Percentiles rank a stretch among this genome's conserved stretches.
Evolutionary conservation across 805 yeast species (phyloP).

Genomic region (Nakazawaea ishiwadae): DNA sequence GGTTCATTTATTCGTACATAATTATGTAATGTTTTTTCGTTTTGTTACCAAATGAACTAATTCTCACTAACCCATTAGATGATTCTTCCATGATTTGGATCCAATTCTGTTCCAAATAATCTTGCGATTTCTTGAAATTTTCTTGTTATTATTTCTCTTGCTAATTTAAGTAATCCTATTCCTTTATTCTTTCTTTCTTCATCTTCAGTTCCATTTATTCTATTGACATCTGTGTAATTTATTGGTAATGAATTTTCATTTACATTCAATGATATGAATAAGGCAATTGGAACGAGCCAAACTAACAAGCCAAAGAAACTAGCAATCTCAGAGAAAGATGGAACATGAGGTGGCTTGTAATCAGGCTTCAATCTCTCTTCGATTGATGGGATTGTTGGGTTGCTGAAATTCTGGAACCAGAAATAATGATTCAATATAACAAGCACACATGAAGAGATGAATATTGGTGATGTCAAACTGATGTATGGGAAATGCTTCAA

Average conservation of each 20-base stretch:
- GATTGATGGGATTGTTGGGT: conserved; percentile 68
- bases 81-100: conserved; percentile 48
- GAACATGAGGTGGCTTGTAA: conserved; percentile 62
- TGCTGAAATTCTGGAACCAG: conserved; percentile 85
- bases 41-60: too few relatives aligned
- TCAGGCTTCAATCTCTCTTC: conserved; percentile 52
- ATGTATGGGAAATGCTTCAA: conserved; percentile 81
- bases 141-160: conserved; percentile 49
- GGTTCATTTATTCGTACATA: conserved; percentile 3
- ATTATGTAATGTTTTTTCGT: not conserved
- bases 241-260: conserved; percentile 83
- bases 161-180: conserved; percentile 67
- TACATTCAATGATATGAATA: conserved; percentile 88
- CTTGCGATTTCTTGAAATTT: conserved; percentile 40
- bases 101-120: conserved; percentile 61
- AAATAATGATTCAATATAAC: conserved; percentile 78
- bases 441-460: conserved; percentile 63
- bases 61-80: too few relatives aligned
- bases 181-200: conserved; percentile 33
- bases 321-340: conserved; percentile 86
- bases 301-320: conserved; percentile 90
- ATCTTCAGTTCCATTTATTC: conserved; percentile 26
- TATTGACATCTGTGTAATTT: conserved; percentile 19
- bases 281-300: conserved; percentile 91
- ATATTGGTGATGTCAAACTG: conserved; percentile 63